Conservation (phyloP, 805 yeast species). For the Candida incommunis region DNA sequence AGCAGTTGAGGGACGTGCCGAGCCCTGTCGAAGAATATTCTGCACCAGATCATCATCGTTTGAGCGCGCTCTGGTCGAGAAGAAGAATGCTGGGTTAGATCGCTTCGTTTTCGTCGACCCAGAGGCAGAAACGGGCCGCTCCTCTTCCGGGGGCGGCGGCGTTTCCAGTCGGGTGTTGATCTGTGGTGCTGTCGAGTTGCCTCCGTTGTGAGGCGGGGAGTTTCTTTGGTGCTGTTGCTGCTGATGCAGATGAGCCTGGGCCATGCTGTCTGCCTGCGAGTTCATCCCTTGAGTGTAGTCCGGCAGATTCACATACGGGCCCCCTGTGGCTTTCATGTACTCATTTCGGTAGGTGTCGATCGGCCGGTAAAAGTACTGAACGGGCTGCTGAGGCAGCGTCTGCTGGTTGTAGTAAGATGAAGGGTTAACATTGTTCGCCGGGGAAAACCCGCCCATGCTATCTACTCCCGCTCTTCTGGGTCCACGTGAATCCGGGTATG, state of each 20-base stretch:
- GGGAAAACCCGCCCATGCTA: not conserved
- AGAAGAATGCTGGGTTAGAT: not conserved
- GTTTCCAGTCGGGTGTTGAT: not conserved
- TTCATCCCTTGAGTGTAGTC: not conserved
- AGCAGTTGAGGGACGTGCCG: not conserved
- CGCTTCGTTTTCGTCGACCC: not conserved
- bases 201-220: not conserved
- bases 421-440: not conserved
- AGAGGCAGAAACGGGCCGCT: not conserved
- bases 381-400: not conserved
- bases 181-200: not conserved
- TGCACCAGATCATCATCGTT: not conserved
- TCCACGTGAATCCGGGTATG: not conserved
- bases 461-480: not conserved
- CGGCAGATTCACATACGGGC: not conserved
- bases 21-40: not conserved
- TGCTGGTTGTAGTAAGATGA: not conserved
- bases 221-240: not conserved
- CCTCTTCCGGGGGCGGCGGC: constrained; percentile 1
- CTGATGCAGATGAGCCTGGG: not conserved
- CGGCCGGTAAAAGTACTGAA: not conserved
- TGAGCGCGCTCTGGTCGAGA: not conserved
- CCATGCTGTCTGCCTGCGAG: not conserved
- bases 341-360: not conserved
- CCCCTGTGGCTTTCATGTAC: not conserved